Evolutionary conservation across 2,329 filamentous ascomycete genomes (phyloP).

Genomic region (Fusarium bactridioides): DNA sequence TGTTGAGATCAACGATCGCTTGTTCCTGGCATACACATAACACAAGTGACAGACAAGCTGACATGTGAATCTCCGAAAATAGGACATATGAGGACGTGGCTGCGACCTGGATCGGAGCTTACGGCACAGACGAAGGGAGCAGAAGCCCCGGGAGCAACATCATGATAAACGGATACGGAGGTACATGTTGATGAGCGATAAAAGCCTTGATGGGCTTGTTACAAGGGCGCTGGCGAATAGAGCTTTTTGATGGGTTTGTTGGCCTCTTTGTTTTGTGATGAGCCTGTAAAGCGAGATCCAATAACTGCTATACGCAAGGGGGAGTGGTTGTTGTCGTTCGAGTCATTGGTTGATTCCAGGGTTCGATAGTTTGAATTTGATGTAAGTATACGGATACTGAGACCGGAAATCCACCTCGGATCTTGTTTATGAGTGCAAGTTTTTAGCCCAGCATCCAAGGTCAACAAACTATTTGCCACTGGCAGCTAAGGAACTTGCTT

Average conservation of each 20-base stretch:
- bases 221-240: conserved; percentile 24
- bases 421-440: conserved; percentile 7
- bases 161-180: conserved; percentile 13
- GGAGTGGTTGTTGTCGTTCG: conserved; percentile 26
- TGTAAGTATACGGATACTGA: conserved; percentile 11
- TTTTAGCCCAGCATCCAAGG: conserved; percentile 15
- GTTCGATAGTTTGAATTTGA: conserved; percentile 10
- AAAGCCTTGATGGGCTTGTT: conserved; percentile 11
- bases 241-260: conserved; percentile 9
- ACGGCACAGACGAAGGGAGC: conserved; percentile 37
- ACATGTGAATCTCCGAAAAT: conserved; percentile 35
- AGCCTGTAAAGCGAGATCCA: conserved; percentile 4
- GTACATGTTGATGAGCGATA: conserved; percentile 9
- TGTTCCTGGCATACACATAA: background rate
- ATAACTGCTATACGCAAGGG: conserved; percentile 6
- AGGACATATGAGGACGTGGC: conserved; percentile 82
- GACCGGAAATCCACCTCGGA: conserved; percentile 21
- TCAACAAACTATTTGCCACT: background rate
- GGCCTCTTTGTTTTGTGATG: background rate
- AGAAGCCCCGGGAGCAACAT: conserved; percentile 27
- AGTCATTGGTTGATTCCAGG: conserved; percentile 25
- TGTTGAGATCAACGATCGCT: conserved; percentile 2
- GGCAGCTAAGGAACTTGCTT: conserved; percentile 21
- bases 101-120: conserved; percentile 59
- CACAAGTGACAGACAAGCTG: conserved; percentile 19